These are phyloP conservation scores for Neofusicoccum umdonicola DNA, from an alignment of 2,329 filamentous ascomycete genomes.

Conservation along the genomic window DNA sequence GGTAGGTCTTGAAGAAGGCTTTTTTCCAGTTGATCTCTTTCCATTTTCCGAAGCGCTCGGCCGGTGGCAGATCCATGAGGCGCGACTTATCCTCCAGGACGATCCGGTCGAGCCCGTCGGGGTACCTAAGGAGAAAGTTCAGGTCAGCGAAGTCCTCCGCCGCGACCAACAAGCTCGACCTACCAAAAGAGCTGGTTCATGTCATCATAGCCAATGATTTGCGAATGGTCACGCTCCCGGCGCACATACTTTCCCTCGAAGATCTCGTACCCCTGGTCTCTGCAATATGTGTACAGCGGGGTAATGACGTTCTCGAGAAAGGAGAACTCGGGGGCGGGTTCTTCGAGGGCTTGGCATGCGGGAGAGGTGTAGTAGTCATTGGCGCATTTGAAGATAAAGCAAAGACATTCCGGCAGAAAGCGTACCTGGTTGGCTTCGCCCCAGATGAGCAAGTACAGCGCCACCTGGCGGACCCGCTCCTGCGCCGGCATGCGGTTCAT, in stretches of 20 bases:
- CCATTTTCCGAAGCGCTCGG: slow-evolving; percentile 85
- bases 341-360: slow-evolving; percentile 83
- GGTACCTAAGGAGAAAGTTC: slow-evolving; percentile 58
- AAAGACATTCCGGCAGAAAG: slow-evolving; percentile 93
- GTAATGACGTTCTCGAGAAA: slow-evolving; percentile 94
- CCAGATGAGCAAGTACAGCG: slow-evolving; percentile 92
- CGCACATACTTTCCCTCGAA: slow-evolving; percentile 94
- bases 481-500: slow-evolving; percentile 99
- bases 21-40: slow-evolving; percentile 98
- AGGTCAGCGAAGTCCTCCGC: neutral
- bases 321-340: slow-evolving; percentile 92
- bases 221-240: slow-evolving; percentile 86
- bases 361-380: slow-evolving; percentile 95
- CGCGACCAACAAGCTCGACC: neutral
- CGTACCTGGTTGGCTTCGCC: slow-evolving; percentile 98
- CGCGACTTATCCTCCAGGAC: slow-evolving; percentile 91
- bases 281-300: slow-evolving; percentile 88
- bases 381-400: slow-evolving; percentile 99
- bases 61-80: slow-evolving; percentile 82
- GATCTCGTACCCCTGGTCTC: slow-evolving; percentile 97
- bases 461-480: slow-evolving; percentile 87
- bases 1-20: slow-evolving; percentile 99
- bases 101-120: slow-evolving; percentile 94
- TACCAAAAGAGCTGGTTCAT: slow-evolving; percentile 98
- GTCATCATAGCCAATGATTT: slow-evolving; percentile 95